These are phyloP conservation scores for Bocquillonia castaneifolia DNA, from an alignment of 441 rosid genomes.

Conservation along the genomic window DNA sequence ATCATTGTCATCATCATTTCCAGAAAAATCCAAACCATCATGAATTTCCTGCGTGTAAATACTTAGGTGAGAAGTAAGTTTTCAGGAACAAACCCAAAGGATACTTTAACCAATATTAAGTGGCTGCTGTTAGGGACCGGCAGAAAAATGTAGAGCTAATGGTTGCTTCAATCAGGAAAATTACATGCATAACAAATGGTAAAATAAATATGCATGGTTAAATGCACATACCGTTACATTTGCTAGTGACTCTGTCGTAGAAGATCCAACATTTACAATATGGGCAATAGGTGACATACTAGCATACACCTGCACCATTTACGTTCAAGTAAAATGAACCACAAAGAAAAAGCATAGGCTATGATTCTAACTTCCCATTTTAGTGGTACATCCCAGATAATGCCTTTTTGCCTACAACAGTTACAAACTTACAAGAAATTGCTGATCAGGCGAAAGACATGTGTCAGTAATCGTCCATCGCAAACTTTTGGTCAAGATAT, in stretches of 20 bases:
- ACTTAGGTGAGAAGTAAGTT: background rate
- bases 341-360: background rate
- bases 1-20: slow-evolving; percentile 25
- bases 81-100: slow-evolving; percentile 6
- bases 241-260: slow-evolving; percentile 58
- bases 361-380: background rate
- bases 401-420: slow-evolving; percentile 7
- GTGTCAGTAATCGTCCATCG: slow-evolving; percentile 88
- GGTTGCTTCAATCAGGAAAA: background rate
- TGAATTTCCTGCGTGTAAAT: slow-evolving; percentile 62
- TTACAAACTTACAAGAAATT: slow-evolving; percentile 49
- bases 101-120: background rate
- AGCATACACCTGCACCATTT: slow-evolving; percentile 71
- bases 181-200: background rate
- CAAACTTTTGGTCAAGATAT: slow-evolving; percentile 61
- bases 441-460: slow-evolving; percentile 77
- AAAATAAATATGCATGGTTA: background rate
- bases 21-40: slow-evolving; percentile 57
- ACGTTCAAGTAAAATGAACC: slow-evolving; percentile 14
- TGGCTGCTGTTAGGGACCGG: background rate
- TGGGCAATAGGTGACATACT: slow-evolving; percentile 75
- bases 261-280: slow-evolving; percentile 61
- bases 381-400: background rate
- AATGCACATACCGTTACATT: slow-evolving; percentile 60
- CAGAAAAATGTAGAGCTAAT: background rate